Percentiles rank a stretch among this genome's conserved stretches.
phyloP scores from a whole-genome alignment of 345 rosid species.

The Diplotaxis tenuifolia region DNA sequence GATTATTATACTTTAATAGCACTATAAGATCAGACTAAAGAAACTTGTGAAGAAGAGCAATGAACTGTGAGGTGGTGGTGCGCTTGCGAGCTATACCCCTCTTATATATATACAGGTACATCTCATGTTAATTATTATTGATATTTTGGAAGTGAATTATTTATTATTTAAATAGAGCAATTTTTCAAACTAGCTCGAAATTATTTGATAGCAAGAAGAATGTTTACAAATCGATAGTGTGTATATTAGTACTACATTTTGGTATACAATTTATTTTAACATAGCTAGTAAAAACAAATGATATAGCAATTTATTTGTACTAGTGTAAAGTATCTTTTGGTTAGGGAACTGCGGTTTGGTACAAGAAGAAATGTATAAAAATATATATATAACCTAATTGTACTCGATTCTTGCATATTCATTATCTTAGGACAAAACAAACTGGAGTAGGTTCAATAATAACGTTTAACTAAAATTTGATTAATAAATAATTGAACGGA shows the following conservation, averaged over 20 bases:
- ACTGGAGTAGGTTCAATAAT: background rate
- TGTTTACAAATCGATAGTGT: background rate
- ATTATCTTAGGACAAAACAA: background rate
- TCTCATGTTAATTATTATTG: background rate
- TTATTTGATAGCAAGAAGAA: background rate
- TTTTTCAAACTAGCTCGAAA: background rate
- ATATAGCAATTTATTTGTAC: too few relatives aligned
- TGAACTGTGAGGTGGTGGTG: slow-evolving; percentile 18
- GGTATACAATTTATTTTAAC: too few relatives aligned
- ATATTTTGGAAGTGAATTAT: background rate
- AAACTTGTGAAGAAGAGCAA: slow-evolving; percentile 13
- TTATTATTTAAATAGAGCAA: background rate
- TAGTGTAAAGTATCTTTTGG: too few relatives aligned
- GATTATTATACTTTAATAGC: background rate
- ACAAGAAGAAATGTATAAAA: background rate
- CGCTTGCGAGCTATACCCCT: background rate
- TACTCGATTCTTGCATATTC: background rate
- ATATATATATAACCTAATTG: background rate
- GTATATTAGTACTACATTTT: background rate
- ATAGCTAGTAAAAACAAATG: too few relatives aligned
- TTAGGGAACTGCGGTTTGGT: background rate
- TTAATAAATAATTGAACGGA: background rate
- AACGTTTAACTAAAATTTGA: background rate
- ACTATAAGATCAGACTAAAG: background rate
- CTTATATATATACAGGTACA: background rate